Evolutionary conservation across 371 early-diverging fungal species (phyloP), one percentile per base, ranked within the genome.

Genomic region (Zopfochytrium polystomum): DNA sequence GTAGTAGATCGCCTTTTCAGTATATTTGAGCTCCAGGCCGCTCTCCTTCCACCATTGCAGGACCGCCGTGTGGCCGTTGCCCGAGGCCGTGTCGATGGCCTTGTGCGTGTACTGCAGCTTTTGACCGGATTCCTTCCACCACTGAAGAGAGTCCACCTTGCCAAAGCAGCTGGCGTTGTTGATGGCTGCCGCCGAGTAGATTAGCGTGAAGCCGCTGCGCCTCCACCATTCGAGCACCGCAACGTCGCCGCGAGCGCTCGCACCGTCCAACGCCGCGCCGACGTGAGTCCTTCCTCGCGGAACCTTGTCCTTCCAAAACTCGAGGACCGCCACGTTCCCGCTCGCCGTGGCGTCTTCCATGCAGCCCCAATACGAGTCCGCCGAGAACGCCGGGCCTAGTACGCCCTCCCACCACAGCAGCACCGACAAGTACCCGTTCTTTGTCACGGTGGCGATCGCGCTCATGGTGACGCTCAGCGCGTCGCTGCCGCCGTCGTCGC

Each of bases 211-310:
- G n/a, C n/a, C n/a, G n/a, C n/a, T n/a, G n/a, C n/a, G 5, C 33
- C 29, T 13, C 57, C 42, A 57, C 57, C 57, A 57, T 23, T 57
- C 57, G 15, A 57, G n/a, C 27, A 45, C 57, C 47, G 11, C 57
- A 9, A 45, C n/a, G 46, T 45, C 30, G 4, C 45, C 26, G 11
- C 29, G 6, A 4, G 11, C 42, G 29, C 30, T 57, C n/a, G 57
- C 57, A 4, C 45, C 3, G 27, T 42, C 44, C 26, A 57, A 0
- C 44, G 42, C 44, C 11, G 20, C 46, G 20, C n/a, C 15, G n/a
- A 11, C 25, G 30, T 7, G 46, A 23, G 25, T 38, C 18, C 1
- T 2, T 22, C 46, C 45, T 31, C 42, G 46, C 9, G 45, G 45
- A 45, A 20, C 25, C 30, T 23, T 6, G n/a, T n/a, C n/a, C 29